Percentiles rank a stretch among this genome's conserved stretches.
These are phyloP conservation scores for Colletotrichum scovillei DNA, from an alignment of 2,329 filamentous ascomycete species.

Conservation along the genomic window DNA sequence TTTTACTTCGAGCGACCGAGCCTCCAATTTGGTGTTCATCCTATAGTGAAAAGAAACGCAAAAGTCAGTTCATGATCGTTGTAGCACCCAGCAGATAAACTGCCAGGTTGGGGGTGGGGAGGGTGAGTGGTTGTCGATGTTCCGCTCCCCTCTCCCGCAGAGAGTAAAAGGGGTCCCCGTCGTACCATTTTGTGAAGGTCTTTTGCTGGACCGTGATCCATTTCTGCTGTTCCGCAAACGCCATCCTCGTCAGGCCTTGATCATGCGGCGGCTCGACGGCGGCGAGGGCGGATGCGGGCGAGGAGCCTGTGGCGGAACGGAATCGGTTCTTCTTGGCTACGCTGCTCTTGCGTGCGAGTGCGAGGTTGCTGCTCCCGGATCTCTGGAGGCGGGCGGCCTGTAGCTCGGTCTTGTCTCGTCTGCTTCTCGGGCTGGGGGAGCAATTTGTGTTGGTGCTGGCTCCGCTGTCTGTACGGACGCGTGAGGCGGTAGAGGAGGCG, in stretches of 20 bases:
- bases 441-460: constrained; percentile 36
- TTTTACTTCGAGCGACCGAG: constrained; percentile 81
- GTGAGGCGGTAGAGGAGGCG: constrained; percentile 38
- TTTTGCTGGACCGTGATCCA: constrained; percentile 93
- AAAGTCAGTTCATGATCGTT: constrained; percentile 33
- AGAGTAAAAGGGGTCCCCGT: constrained; percentile 53
- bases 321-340: constrained; percentile 46
- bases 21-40: constrained; percentile 95
- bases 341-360: constrained; percentile 43
- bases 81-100: neutral
- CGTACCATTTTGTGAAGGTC: constrained; percentile 95
- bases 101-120: neutral
- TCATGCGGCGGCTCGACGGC: constrained; percentile 61
- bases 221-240: constrained; percentile 71
- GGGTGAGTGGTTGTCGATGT: neutral
- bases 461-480: constrained; percentile 39
- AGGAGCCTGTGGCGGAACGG: constrained; percentile 47
- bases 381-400: constrained; percentile 61
- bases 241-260: constrained; percentile 68
- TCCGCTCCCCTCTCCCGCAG: neutral
- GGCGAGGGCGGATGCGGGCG: constrained; percentile 55
- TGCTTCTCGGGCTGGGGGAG: constrained; percentile 49
- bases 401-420: constrained; percentile 60
- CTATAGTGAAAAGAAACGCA: constrained; percentile 53
- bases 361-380: constrained; percentile 52